Percentiles rank a stretch among this genome's conserved stretches.
phyloP scores from a whole-genome alignment of 2,329 filamentous ascomycete species.

The Aspergillus arachidicola region DNA sequence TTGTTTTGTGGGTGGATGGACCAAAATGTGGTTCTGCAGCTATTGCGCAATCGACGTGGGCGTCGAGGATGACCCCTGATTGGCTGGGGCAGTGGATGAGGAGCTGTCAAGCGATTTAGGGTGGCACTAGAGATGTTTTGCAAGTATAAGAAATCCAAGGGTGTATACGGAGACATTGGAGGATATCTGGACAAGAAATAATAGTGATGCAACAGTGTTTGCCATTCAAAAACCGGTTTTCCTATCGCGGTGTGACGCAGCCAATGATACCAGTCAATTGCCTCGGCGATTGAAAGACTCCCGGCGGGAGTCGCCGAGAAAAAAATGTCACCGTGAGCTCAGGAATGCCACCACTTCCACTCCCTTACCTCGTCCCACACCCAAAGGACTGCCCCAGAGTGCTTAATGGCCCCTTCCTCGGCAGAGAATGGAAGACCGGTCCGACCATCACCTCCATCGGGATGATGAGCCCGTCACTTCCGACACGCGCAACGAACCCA shows the following conservation, averaged over 20 bases:
- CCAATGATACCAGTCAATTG: neutral
- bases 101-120: neutral
- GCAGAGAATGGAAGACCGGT: constrained; percentile 5
- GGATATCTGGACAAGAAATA: neutral
- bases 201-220: neutral
- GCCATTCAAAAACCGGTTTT: neutral
- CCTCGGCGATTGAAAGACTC: neutral
- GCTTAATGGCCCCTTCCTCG: neutral
- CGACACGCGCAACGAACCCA: neutral
- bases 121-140: neutral
- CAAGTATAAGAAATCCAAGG: neutral
- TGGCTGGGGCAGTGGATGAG: neutral
- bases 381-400: neutral
- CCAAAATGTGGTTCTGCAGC: neutral
- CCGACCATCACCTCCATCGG: constrained; percentile 10
- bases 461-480: neutral
- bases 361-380: neutral
- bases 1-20: neutral
- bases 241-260: neutral
- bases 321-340: neutral
- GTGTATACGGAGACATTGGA: neutral
- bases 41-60: constrained; percentile 14
- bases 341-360: neutral
- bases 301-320: neutral
- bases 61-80: constrained; percentile 2